Conservation (phyloP, 805 yeast genomes). For the Debaryomyces prosopidis region DNA sequence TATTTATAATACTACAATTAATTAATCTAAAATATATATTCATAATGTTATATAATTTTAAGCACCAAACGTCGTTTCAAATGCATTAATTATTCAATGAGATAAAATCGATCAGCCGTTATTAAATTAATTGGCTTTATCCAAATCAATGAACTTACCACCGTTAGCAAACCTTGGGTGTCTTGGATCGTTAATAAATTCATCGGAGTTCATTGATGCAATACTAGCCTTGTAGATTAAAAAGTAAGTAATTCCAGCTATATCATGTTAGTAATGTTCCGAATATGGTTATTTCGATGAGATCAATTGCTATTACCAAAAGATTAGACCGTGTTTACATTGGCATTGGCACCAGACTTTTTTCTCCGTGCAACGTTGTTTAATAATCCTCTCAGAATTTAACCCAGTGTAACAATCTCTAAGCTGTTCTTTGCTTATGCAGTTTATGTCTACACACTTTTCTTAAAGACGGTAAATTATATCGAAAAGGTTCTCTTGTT, state of each 20-base stretch:
- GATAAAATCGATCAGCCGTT: neutral
- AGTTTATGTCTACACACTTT: too few relatives aligned
- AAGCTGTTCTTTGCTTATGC: too few relatives aligned
- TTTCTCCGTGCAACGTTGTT: too few relatives aligned
- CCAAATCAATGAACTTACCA: conserved; percentile 40
- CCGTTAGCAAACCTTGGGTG: conserved; percentile 79
- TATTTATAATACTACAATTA: too few relatives aligned
- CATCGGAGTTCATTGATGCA: conserved; percentile 70
- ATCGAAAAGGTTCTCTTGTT: too few relatives aligned
- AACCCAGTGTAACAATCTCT: too few relatives aligned
- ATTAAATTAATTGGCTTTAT: conserved; percentile 17
- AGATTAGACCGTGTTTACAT: too few relatives aligned
- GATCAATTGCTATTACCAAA: too few relatives aligned
- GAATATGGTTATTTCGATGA: neutral
- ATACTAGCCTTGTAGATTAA: conserved; percentile 67
- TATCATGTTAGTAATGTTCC: conserved; percentile 21
- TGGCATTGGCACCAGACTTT: too few relatives aligned
- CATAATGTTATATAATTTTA: neutral
- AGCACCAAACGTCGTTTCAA: neutral
- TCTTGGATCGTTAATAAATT: conserved; percentile 92
- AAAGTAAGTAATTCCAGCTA: conserved; percentile 64
- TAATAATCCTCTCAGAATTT: too few relatives aligned
- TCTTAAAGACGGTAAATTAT: too few relatives aligned
- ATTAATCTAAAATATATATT: neutral
- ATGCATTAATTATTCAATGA: neutral